Evolutionary conservation across 805 yeast species (phyloP).

Genomic region (Suhomyces faveliae): DNA sequence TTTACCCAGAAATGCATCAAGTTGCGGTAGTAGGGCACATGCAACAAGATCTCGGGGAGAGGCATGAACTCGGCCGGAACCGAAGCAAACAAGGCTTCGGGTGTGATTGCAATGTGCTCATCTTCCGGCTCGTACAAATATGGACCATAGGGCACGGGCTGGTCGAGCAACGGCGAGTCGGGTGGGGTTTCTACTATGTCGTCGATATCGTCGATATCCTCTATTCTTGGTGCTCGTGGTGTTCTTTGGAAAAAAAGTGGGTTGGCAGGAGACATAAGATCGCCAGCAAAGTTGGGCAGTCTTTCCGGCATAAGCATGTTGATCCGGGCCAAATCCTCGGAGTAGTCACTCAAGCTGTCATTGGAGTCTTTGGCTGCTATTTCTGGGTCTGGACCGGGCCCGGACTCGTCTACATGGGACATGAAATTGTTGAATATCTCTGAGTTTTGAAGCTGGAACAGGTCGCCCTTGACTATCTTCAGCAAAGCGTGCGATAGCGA

Average conservation of each 20-base stretch:
- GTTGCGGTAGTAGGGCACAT: slow-evolving; percentile 59
- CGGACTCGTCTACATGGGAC: neutral
- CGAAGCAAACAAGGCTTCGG: slow-evolving; percentile 15
- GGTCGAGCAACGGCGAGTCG: neutral
- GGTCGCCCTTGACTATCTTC: slow-evolving; percentile 24
- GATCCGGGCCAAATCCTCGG: slow-evolving; percentile 36
- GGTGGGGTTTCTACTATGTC: neutral
- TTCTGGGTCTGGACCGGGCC: neutral
- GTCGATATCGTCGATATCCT: slow-evolving; percentile 9
- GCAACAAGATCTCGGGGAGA: slow-evolving; percentile 58
- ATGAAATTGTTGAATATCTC: slow-evolving; percentile 26
- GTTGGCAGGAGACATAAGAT: neutral
- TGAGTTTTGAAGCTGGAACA: slow-evolving; percentile 25
- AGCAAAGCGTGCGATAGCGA: slow-evolving; percentile 25
- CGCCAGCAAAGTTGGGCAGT: slow-evolving; percentile 13
- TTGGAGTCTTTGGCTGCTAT: slow-evolving; percentile 3
- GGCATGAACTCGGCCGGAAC: slow-evolving; percentile 35
- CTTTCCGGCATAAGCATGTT: slow-evolving; percentile 23
- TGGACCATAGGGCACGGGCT: neutral
- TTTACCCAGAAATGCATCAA: slow-evolving; percentile 62
- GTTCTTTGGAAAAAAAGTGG: neutral
- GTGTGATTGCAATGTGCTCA: slow-evolving; percentile 4
- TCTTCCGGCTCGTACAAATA: neutral
- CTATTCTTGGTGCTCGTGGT: neutral
- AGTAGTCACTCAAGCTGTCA: slow-evolving; percentile 22